phyloP scores from a whole-genome alignment of 306 rosid genomes.

The Ormosia emarginata region DNA sequence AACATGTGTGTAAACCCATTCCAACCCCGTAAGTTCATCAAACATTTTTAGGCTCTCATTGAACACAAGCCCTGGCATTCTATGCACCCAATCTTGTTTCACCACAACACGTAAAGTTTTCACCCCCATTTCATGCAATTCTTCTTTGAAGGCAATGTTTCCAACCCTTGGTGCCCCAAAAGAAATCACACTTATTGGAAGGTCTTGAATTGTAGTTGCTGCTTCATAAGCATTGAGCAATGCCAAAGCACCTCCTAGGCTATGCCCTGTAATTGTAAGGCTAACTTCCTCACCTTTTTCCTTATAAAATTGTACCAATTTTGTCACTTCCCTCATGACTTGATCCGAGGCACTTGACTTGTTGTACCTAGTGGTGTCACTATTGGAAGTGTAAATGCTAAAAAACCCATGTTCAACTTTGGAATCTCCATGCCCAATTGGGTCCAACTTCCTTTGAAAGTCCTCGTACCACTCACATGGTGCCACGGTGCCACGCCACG shows the following conservation, averaged over 20 bases:
- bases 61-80: slow-evolving; percentile 57
- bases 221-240: slow-evolving; percentile 58
- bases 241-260: slow-evolving; percentile 75
- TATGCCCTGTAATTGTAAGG: slow-evolving; percentile 68
- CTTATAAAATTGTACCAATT: slow-evolving; percentile 29
- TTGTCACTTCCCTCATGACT: slow-evolving; percentile 45
- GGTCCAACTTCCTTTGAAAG: slow-evolving; percentile 48
- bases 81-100: slow-evolving; percentile 58
- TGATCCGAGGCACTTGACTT: slow-evolving; percentile 70
- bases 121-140: slow-evolving; percentile 46
- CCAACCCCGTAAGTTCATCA: slow-evolving; percentile 43
- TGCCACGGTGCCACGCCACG: slow-evolving; percentile 69
- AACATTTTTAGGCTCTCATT: slow-evolving; percentile 41
- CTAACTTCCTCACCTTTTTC: slow-evolving; percentile 56
- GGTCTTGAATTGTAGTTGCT: slow-evolving; percentile 23
- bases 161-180: slow-evolving; percentile 80
- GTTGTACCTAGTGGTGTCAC: slow-evolving; percentile 50
- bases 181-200: slow-evolving; percentile 53
- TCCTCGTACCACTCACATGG: slow-evolving; percentile 71
- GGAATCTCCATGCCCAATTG: slow-evolving; percentile 36
- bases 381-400: slow-evolving; percentile 54
- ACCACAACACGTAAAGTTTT: slow-evolving; percentile 40
- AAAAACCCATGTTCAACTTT: slow-evolving; percentile 68
- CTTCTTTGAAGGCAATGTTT: slow-evolving; percentile 53
- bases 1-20: slow-evolving; percentile 60